Evolutionary conservation across 371 early-diverging fungal genomes (phyloP), one percentile per base, ranked within the genome.

Genomic region (Actinomucor elegans): DNA sequence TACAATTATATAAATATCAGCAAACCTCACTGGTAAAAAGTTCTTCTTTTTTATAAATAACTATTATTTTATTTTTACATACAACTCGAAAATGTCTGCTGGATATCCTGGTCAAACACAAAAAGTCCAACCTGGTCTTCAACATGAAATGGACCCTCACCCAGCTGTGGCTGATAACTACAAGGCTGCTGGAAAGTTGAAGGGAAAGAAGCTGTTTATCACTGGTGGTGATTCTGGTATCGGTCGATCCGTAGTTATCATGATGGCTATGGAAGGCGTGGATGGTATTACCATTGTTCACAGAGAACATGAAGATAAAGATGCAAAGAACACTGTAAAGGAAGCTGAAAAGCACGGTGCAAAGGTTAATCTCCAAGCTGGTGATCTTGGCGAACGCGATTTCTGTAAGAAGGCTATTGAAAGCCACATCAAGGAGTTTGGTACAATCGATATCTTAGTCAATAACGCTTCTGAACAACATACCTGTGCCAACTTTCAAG

Each of bases 381-480:
- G 42, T 26, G 59, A 59, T 32, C 28, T 59, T 18, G 55, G 45
- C 17, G 38, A 48, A 29, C 12, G 10, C 9, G 51, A 55, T 11
- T n/a, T 40, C n/a, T 35, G 26, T 15, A 59, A 65, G 32, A 52
- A 56, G 17, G 52, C 49, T n/a, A 43, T 65, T 4, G 52, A 65
- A 7, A 29, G 29, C 27, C 56, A 59, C 43, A 48, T 65, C 34
- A 37, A 59, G 5, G 33, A 57, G 32, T 70, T 65, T 56, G 75
- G 71, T 14, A 40, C 43, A 20, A 61, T 80, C 52, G 75, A 80
- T 50, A 65, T 75, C 23, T 61, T 76, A 6, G 63, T 79, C 36
- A 79, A 79, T 52, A 80, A 79, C 55, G 79, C 80, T 27, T 66
- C 70, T 24, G 71, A 71, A 28, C 71, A 76, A 55, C 59, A 59